These are phyloP conservation scores for Anthostomella pinea DNA, from an alignment of 2,329 filamentous ascomycete genomes.

Conservation along the genomic window DNA sequence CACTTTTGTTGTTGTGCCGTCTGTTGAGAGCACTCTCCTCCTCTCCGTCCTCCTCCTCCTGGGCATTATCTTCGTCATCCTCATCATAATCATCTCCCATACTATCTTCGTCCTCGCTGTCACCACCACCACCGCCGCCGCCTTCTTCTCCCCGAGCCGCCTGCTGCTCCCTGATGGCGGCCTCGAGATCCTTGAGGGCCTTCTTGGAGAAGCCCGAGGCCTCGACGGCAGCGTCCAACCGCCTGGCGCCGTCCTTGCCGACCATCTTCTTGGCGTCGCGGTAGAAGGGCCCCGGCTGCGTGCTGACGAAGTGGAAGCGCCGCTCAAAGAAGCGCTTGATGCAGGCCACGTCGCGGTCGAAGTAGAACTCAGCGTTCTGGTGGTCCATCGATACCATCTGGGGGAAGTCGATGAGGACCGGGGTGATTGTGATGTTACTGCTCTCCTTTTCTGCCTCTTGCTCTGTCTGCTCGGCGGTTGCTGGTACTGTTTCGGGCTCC, in stretches of 20 bases:
- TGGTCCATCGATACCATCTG: slow-evolving; percentile 98
- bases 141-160: slow-evolving; percentile 39
- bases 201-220: slow-evolving; percentile 96
- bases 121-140: slow-evolving; percentile 36
- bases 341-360: slow-evolving; percentile 92
- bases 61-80: slow-evolving; percentile 30
- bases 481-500: slow-evolving; percentile 15
- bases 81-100: slow-evolving; percentile 34
- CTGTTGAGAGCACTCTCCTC: slow-evolving; percentile 11
- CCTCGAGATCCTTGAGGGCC: slow-evolving; percentile 91
- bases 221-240: slow-evolving; percentile 84
- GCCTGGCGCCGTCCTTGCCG: slow-evolving; percentile 59
- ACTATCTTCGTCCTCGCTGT: slow-evolving; percentile 32
- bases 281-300: slow-evolving; percentile 81
- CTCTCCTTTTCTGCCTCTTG: too few species aligned
- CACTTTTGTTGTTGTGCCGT: slow-evolving; percentile 1
- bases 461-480: slow-evolving; percentile 32
- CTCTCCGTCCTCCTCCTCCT: slow-evolving; percentile 27
- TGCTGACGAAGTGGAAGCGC: slow-evolving; percentile 81
- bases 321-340: slow-evolving; percentile 92
- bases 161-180: slow-evolving; percentile 80
- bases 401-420: slow-evolving; percentile 93
- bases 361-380: slow-evolving; percentile 92
- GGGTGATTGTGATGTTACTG: too few species aligned
- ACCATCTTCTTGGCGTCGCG: slow-evolving; percentile 75